Evolutionary conservation across 2,329 filamentous ascomycete genomes (phyloP), one percentile per base, ranked within the genome.

Genomic region (Hypoxylon sp.): DNA sequence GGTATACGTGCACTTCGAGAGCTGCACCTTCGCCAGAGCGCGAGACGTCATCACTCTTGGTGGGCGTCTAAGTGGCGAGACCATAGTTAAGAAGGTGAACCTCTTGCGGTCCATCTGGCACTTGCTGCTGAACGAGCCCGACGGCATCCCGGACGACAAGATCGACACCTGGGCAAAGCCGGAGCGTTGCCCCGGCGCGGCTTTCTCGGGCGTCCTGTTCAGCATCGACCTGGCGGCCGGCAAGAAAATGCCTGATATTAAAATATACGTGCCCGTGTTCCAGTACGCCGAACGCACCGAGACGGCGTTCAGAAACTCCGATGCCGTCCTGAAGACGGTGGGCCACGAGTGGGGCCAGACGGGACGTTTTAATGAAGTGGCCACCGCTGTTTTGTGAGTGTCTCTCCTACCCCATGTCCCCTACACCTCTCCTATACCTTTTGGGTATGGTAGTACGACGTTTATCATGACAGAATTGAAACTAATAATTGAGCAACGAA

Each of bases 271-370:
- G 27, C 58, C 58, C 4, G 48, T 53, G 6, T 61, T 53, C 11
- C 58, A 61, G 58, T 61, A 61, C 33, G 25, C 58, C 37, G 49
- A 61, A 13, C n/a, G 10, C 13, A 44, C 35, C n/a, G 49, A 61
- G 25, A 61, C 48, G n/a, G 3, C n/a, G 20, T 31, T n/a, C 27
- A 44, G 11, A n/a, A 61, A 61, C 58, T 44, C 25, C 4, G 33
- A 61, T 46, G 48, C 58, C 7, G 25, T 33, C 35, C 22, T 61
- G 48, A 53, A 61, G 35, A 10, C 10, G 27, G 33, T 61, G 10
- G 48, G 25, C 37, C 58, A 61, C 46, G 58, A 61, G n/a, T 61
- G 58, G 58, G 58, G 58, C 25, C 58, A 46, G 35, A 35, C 48
- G n/a, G 58, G 48, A n/a, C 33, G 35, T 2, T 61, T 53, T 17